phyloP scores from a whole-genome alignment of 208 protist species.

The Strigomonas culicis region DNA sequence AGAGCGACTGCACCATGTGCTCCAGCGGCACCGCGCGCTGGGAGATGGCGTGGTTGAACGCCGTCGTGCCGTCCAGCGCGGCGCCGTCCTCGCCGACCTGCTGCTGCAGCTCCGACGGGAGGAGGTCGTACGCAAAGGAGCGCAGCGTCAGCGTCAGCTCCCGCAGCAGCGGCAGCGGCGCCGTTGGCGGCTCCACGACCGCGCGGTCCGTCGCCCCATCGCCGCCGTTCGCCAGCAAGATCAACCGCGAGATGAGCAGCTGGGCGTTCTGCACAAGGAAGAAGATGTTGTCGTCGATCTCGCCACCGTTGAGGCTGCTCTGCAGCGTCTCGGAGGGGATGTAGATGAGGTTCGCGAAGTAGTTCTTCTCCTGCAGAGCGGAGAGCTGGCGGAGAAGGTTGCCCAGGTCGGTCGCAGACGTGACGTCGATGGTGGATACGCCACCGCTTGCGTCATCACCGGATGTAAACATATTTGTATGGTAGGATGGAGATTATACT shows the following conservation, averaged over 20 bases:
- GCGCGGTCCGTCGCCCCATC: conserved; percentile 32
- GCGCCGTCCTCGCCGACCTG: conserved; percentile 5
- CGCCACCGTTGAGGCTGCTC: no score
- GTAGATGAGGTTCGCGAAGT: no score
- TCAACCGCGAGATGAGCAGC: not conserved
- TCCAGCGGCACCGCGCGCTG: conserved; percentile 45
- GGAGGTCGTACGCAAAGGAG: conserved; percentile 31
- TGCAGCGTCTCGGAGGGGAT: no score
- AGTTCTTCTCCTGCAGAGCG: no score
- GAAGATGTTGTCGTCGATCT: no score
- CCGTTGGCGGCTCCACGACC: conserved; percentile 21
- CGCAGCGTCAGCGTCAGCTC: conserved; percentile 51
- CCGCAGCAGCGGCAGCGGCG: conserved; percentile 41
- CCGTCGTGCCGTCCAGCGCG: conserved; percentile 13
- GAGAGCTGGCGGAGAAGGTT: no score
- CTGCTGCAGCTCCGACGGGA: conserved; percentile 18
- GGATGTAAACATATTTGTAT: no score
- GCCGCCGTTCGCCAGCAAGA: conserved; percentile 17
- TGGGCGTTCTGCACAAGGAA: no score
- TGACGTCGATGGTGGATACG: no score
- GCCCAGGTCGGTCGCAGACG: no score
- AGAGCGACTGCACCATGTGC: conserved; percentile 42
- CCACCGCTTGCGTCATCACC: no score
- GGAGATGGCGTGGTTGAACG: conserved; percentile 7
- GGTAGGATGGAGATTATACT: no score